Evolutionary conservation across 202 grass and related monocot genomes (phyloP).

Genomic region (Miscanthus sacchariflorus): DNA sequence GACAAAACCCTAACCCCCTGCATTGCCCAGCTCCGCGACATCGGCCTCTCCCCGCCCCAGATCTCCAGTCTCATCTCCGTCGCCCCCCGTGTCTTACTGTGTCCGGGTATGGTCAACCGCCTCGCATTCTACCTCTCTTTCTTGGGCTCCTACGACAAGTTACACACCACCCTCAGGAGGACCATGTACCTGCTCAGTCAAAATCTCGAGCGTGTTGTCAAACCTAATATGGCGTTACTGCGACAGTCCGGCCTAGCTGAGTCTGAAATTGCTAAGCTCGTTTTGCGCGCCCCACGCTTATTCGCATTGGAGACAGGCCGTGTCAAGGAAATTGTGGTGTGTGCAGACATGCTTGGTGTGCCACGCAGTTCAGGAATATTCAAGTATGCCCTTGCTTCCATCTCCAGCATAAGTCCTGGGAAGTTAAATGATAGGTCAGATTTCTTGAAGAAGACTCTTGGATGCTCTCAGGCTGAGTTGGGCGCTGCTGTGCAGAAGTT

Average conservation of each 20-base stretch:
- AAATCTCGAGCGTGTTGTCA: background rate
- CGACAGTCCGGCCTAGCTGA: constrained; percentile 12
- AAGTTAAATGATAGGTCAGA: too few species aligned
- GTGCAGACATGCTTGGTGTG: background rate
- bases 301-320: background rate
- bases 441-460: too few species aligned
- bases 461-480: too few species aligned
- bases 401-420: too few species aligned
- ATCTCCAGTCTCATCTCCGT: constrained; percentile 41
- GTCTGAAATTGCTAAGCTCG: background rate
- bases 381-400: background rate
- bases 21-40: background rate
- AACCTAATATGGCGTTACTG: constrained; percentile 28
- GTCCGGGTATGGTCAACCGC: too few species aligned
- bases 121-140: constrained; percentile 33
- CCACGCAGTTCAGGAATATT: constrained; percentile 25
- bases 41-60: constrained; percentile 27
- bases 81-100: background rate
- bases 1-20: constrained; percentile 34
- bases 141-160: constrained; percentile 36
- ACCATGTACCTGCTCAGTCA: fast-evolving
- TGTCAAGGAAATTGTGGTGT: background rate
- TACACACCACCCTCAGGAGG: background rate
- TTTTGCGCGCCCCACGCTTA: background rate
- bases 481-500: too few species aligned